Evolutionary conservation across 2,329 filamentous ascomycete species (phyloP), one percentile per base, ranked within the genome.

Genomic region (Xenosphaeropsis pyriputrescens): DNA sequence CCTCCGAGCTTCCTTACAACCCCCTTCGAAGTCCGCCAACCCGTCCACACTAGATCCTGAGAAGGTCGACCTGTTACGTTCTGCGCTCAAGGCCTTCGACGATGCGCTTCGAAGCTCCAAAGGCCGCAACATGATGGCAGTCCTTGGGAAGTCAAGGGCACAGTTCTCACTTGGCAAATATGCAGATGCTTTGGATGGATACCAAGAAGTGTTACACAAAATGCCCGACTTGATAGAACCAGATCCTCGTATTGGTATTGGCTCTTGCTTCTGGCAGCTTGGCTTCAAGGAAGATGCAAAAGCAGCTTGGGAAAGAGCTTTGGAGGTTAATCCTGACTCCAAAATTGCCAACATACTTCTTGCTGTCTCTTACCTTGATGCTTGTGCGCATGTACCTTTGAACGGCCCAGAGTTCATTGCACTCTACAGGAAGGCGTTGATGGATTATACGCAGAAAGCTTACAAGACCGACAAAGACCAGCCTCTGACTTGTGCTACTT

Each of bases 241-340:
- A 1, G 91, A 98, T 57, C 93, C 91, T 47, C 75, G 93, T 49
- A 89, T 98, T 48, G 91, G 91, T 39, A 89, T 98, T 52, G 91
- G 91, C 34, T 91, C 85, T 59, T 98, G 91, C 64, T 80, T 95
- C 57, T 98, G 93, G 91, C 85, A 94, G 57, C 68, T 98, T 18
- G 88, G 88, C 9, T 86, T 85, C 65, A 95, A 93, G 57, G 85
- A 93, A 26, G 85, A 94, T 50, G 91, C 93, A 6, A 89, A 84
- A 54, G 65, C 68, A 35, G 89, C 91, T 11, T 98, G 91, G 91
- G 82, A 93, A 54, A 72, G 91, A 45, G 77, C 81, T 11, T 62
- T 95, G 18, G 84, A 93, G 54, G 70, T 95, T 53, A 75, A 70
- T 50, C 77, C 84, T 0, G 72, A 86, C 17, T 93, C 86, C 16